phyloP scores from a whole-genome alignment of 2,329 filamentous ascomycete species.

The Sporothrix schenckii region DNA sequence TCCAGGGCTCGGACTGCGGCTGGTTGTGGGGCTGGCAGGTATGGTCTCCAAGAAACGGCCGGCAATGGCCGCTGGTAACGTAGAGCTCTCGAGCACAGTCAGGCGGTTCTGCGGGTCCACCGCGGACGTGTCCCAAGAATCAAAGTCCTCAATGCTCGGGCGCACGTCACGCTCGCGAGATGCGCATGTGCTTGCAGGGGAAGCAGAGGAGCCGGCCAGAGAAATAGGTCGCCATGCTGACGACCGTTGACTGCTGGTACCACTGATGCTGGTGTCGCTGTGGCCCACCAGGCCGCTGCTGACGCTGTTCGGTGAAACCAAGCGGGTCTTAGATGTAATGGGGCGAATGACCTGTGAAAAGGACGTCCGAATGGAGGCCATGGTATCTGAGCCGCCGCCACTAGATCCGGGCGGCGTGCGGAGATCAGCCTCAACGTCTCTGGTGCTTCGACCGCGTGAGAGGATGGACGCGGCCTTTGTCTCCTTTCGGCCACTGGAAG shows the following conservation, averaged over 20 bases:
- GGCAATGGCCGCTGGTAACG: conserved; percentile 44
- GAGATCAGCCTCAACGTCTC: conserved; percentile 43
- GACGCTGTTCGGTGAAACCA: conserved; percentile 48
- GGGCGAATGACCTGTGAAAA: conserved; percentile 56
- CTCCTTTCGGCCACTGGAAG: conserved; percentile 48
- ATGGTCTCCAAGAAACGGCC: conserved; percentile 69
- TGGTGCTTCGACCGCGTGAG: conserved; percentile 34
- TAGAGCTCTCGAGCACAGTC: conserved; percentile 56
- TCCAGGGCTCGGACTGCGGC: conserved; percentile 66
- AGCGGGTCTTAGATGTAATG: conserved; percentile 58
- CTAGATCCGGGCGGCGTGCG: conserved; percentile 52
- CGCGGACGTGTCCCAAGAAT: conserved; percentile 73
- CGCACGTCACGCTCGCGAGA: conserved; percentile 41
- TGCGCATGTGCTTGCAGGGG: conserved; percentile 33
- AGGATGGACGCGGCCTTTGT: conserved; percentile 37
- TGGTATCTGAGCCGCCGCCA: conserved; percentile 50
- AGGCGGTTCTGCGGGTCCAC: conserved; percentile 66
- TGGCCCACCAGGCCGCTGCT: conserved; percentile 41
- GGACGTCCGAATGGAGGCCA: conserved; percentile 54
- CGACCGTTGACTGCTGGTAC: conserved; percentile 36
- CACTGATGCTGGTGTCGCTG: conserved; percentile 34
- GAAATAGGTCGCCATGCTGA: conserved; percentile 51
- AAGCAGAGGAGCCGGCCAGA: conserved; percentile 47
- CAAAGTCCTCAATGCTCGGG: conserved; percentile 62
- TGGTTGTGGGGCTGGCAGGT: conserved; percentile 65